Base-by-base conservation (phyloP, 2,329 filamentous ascomycete species). In the Nothomitra cinnamomea region DNA sequence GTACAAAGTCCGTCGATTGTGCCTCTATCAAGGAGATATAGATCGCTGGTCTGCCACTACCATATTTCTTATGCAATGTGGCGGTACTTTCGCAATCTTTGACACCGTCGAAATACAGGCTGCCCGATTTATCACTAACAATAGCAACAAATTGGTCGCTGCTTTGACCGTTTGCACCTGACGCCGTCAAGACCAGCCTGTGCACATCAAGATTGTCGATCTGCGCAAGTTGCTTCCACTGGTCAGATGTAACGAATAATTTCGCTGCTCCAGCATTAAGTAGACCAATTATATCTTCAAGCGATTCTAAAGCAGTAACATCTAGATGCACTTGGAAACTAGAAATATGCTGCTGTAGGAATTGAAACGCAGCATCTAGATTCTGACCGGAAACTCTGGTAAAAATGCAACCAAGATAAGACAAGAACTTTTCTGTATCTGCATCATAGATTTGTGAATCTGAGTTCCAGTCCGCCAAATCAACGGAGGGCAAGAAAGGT, bases 241-340 rank as follows among this genome's bases (percentile, higher is more conserved):
- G 83, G 54, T 80, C 74, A 49, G 81, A 76, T 17, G 77, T 76
- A 51, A 95, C 85, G 65, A 96, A 92, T 57, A 92, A 83, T 65
- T 83, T 92, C 52, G 81, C 78, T 5, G 88, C 87, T 56, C 92
- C 92, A 58, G 81, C 78, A 65, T 98, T 86, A 54, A 98, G 79
- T 36, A 96, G 75, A 48, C 84, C 77, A 53, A 90, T 70, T 36
- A 96, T 73, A 58, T 94, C 84, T 59, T 88, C 83, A 54, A 73
- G 71, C 10, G 80, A 80, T 32, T 77, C 67, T 40, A 96, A 73
- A 21, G 70, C 69, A 3, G 85, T 83, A 51, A 82, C 87, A 61
- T 95, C 87, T 59, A 95, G 77, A 65, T 85, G 88, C 58, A 85
- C 77, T 59, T 73, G 66, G 53, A 78, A 75, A 47, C 45, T 38